phyloP scores from a whole-genome alignment of 306 rosid genomes.

The Begonia peltatifolia region DNA sequence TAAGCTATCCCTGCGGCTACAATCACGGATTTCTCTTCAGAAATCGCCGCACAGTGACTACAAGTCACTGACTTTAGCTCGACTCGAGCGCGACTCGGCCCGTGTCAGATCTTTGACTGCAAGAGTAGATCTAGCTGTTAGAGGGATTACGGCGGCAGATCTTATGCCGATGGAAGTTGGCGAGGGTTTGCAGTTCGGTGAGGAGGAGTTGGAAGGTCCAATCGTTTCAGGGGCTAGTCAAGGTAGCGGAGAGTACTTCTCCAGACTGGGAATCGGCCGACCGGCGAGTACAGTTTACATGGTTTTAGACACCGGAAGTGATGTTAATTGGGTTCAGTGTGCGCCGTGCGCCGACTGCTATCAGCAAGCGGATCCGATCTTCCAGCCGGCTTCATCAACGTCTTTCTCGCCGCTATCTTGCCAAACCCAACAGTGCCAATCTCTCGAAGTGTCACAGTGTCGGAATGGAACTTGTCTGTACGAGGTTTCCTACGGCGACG shows the following conservation, averaged over 20 bases:
- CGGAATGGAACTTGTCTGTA: constrained; percentile 68
- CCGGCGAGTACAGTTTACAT: constrained; percentile 55
- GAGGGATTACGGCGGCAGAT: constrained; percentile 25
- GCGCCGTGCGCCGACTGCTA: constrained; percentile 86
- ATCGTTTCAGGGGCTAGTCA: constrained; percentile 72
- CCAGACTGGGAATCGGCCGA: constrained; percentile 66
- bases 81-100: constrained; percentile 70
- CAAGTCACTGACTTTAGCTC: constrained; percentile 33
- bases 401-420: constrained; percentile 48
- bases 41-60: constrained; percentile 25
- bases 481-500: constrained; percentile 87
- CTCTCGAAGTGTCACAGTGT: constrained; percentile 63
- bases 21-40: constrained; percentile 39
- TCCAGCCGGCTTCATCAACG: constrained; percentile 46
- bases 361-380: constrained; percentile 75
- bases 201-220: constrained; percentile 29
- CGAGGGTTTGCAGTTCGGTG: constrained; percentile 2
- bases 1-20: constrained; percentile 24
- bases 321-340: constrained; percentile 91
- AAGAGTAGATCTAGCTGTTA: constrained; percentile 31
- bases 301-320: constrained; percentile 93
- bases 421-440: constrained; percentile 36
- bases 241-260: constrained; percentile 95
- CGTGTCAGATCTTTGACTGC: constrained; percentile 46
- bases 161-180: constrained; percentile 20